Evolutionary conservation across 345 rosid genomes (phyloP).

Genomic region (Streptanthus diversifolius): DNA sequence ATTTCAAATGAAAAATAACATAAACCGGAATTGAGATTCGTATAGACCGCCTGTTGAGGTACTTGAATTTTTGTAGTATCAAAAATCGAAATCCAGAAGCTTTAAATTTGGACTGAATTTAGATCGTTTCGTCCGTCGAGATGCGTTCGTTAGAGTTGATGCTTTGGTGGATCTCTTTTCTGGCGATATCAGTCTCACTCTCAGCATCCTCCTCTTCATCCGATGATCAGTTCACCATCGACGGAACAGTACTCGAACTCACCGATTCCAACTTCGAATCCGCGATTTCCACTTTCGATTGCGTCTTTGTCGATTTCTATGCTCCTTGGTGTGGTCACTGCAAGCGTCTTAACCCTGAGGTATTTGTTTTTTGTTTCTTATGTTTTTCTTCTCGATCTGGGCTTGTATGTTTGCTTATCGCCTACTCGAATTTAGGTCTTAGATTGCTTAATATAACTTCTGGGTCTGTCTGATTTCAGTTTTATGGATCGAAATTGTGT

Average conservation of each 20-base stretch:
- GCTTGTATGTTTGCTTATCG: background rate
- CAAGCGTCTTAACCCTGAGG: slow-evolving; percentile 93
- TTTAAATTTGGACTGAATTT: background rate
- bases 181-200: slow-evolving; percentile 17
- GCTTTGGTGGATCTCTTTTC: slow-evolving; percentile 20
- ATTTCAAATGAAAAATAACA: no score
- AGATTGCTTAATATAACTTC: no score
- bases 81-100: no score
- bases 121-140: slow-evolving; percentile 11
- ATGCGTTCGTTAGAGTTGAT: slow-evolving; percentile 19
- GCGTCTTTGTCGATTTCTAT: slow-evolving; percentile 79
- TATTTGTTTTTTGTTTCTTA: slow-evolving; percentile 1
- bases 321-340: slow-evolving; percentile 99
- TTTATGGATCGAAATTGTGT: background rate
- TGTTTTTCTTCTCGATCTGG: no score
- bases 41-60: no score
- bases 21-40: no score
- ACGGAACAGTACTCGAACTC: slow-evolving; percentile 73
- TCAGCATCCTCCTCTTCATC: slow-evolving; percentile 11
- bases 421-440: background rate
- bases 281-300: slow-evolving; percentile 69
- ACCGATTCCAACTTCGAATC: slow-evolving; percentile 82
- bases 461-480: background rate
- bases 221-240: slow-evolving; percentile 39
- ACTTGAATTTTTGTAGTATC: no score